Percentiles rank a stretch among this genome's conserved stretches.
Evolutionary conservation across 306 rosid genomes (phyloP).

Genomic region (Prinsepia uniflora): DNA sequence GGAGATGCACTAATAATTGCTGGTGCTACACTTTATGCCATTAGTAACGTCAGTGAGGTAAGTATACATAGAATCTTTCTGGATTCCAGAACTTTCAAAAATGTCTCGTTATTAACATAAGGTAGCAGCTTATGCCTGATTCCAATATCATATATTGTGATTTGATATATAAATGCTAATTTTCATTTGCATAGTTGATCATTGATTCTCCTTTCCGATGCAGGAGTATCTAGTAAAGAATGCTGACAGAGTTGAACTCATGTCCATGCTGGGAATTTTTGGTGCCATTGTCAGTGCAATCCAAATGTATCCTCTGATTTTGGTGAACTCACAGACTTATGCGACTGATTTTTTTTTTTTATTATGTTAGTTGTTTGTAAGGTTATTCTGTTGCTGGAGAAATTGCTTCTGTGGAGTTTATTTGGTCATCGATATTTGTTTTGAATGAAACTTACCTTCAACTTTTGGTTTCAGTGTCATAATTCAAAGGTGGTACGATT

Average conservation of each 20-base stretch:
- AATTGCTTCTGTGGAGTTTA: background rate
- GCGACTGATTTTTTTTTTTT: background rate
- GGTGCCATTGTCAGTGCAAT: slow-evolving; percentile 83
- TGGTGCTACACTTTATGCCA: slow-evolving; percentile 79
- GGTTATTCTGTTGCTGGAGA: background rate
- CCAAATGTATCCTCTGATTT: slow-evolving; percentile 87
- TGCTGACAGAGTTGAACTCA: slow-evolving; percentile 85
- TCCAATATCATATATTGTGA: background rate
- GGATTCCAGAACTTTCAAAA: background rate
- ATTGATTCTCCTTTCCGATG: slow-evolving; percentile 22
- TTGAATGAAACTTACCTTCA: slow-evolving; percentile 8
- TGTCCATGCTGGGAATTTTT: slow-evolving; percentile 76
- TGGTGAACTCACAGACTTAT: background rate
- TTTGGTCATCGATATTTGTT: background rate
- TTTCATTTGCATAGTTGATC: background rate
- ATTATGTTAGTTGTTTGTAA: background rate
- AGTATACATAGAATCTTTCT: slow-evolving; percentile 5
- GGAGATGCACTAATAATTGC: slow-evolving; percentile 76
- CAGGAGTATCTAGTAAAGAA: slow-evolving; percentile 88
- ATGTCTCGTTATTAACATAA: background rate
- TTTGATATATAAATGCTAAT: background rate
- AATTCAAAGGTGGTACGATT: slow-evolving; percentile 11
- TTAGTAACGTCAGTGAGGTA: slow-evolving; percentile 87
- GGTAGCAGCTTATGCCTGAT: background rate
- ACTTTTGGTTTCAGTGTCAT: slow-evolving; percentile 10